Base-by-base conservation (phyloP, 164 flowering plant species). In the Stephania yunnanensis region DNA sequence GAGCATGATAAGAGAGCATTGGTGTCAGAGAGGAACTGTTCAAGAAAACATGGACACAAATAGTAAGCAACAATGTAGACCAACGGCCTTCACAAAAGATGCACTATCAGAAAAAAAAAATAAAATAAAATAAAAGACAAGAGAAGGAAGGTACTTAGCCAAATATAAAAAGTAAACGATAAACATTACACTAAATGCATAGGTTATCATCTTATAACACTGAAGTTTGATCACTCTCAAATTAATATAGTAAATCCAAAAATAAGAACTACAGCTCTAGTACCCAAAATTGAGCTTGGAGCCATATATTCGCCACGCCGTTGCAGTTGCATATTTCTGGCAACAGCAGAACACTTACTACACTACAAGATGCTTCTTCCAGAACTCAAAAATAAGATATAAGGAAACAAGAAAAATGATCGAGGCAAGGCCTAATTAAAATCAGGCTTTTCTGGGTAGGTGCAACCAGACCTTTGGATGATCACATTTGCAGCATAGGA, bases 381-480 rank as follows among this genome's bases (percentile, higher is more conserved):
- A 46, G 55, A 45, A 44, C 50, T 64, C 66, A 48, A 71, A 76
- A 50, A n/a, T 71, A 31, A 15, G 46, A 70, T 70, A 36, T 25
- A 61, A 65, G n/a, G 20, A 70, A 31, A 55, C 31, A 29, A 29
- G 29, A 7, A 9, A 45, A 20, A 30, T 20, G 12, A 64, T 64
- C 13, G 7, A 50, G 46, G 36, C 46, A 22, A 45, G 7, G 55
- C 70, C 72, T 75, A 88, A 3, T 81, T 73, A 78, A 89, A 93
- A 61, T 86, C 89, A 15, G 97, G 98, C 87, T 90, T 92, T 84
- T 89, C 93, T 2, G 99, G 99, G 87, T 84, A 93, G 22, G 98
- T 89, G 92, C 99, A 95, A 75, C 97, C 97, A 25, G 99, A 90
- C 87, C 98, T 89, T 75, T 93, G 99, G 83, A 95, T 95, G 75